Percentiles rank a stretch among this genome's conserved stretches.
phyloP scores from a whole-genome alignment of 768 basidiomycete genomes.

The Agrocybe pediades region DNA sequence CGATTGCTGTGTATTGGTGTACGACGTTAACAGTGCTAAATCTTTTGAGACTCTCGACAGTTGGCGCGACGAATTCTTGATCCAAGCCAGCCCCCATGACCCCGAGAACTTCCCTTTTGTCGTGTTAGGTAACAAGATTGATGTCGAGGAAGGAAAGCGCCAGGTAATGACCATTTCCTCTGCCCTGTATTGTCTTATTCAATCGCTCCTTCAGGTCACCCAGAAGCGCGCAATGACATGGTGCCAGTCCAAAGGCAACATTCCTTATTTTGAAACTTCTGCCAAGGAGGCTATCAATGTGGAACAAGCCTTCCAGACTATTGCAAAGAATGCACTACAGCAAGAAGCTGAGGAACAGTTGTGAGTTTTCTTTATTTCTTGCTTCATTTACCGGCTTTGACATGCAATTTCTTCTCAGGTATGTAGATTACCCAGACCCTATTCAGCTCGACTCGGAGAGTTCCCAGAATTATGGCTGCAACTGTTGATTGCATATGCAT shows the following conservation, averaged over 20 bases:
- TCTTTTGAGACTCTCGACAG: constrained; percentile 98
- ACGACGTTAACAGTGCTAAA: constrained; percentile 98
- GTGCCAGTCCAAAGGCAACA: constrained; percentile 99
- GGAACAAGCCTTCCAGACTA: constrained; percentile 99
- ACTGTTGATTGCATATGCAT: constrained; percentile 67
- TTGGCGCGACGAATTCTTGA: constrained; percentile 99
- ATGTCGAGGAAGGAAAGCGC: constrained; percentile 97
- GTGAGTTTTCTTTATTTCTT: constrained; percentile 39
- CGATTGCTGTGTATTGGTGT: constrained; percentile 98
- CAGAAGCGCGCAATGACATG: constrained; percentile 99
- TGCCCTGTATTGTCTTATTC: not conserved
- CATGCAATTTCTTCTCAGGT: constrained; percentile 62
- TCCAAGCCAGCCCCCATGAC: constrained; percentile 97
- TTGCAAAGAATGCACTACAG: constrained; percentile 98
- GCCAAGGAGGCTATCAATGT: constrained; percentile 99
- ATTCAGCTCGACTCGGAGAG: constrained; percentile 95
- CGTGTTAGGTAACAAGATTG: constrained; percentile 99
- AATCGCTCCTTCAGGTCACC: constrained; percentile 64
- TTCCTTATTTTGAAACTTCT: constrained; percentile 99
- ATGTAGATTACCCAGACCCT: constrained; percentile 98
- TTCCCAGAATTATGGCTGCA: constrained; percentile 91
- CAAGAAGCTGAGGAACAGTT: constrained; percentile 96
- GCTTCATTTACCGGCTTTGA: constrained; percentile 7
- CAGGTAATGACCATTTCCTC: constrained; percentile 58
- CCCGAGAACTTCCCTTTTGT: constrained; percentile 99